phyloP scores from a whole-genome alignment of 495 filamentous ascomycete genomes.

The Haplographium delicatum region DNA sequence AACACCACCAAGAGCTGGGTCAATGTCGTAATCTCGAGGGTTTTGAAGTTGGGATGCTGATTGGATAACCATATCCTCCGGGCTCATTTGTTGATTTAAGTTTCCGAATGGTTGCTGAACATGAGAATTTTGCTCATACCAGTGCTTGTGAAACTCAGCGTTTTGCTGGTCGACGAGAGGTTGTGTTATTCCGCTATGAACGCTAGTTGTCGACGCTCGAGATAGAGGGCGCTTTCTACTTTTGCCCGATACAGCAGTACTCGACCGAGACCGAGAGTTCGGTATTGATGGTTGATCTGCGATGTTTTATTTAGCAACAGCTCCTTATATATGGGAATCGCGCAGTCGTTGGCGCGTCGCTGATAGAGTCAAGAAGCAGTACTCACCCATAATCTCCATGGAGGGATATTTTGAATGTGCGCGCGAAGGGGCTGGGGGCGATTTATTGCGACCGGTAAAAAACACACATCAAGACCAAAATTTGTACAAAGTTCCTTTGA shows the following conservation, averaged over 20 bases:
- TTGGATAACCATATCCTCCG: constrained; percentile 61
- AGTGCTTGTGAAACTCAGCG: constrained; percentile 30
- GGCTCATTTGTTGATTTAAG: constrained; percentile 41
- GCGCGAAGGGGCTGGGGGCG: not conserved
- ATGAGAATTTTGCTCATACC: constrained; percentile 38
- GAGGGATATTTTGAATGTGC: not conserved
- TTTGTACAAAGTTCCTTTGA: too few species aligned
- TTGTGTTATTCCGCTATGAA: constrained; percentile 64
- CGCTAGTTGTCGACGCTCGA: constrained; percentile 79
- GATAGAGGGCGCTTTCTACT: constrained; percentile 66
- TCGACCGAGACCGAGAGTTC: constrained; percentile 47
- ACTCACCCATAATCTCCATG: constrained; percentile 20
- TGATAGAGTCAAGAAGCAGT: not conserved
- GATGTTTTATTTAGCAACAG: constrained; percentile 18
- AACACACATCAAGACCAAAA: too few species aligned
- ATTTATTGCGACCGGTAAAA: constrained; percentile 16
- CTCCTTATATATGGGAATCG: not conserved
- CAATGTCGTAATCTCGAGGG: constrained; percentile 38
- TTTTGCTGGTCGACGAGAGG: constrained; percentile 57
- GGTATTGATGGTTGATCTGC: constrained; percentile 18
- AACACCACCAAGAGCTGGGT: constrained; percentile 30
- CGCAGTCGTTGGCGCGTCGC: not conserved
- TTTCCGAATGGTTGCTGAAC: constrained; percentile 28
- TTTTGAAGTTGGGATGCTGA: constrained; percentile 51
- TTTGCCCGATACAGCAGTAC: constrained; percentile 48